Evolutionary conservation across 2,329 filamentous ascomycete species (phyloP).

Genomic region (Xylaria digitata): DNA sequence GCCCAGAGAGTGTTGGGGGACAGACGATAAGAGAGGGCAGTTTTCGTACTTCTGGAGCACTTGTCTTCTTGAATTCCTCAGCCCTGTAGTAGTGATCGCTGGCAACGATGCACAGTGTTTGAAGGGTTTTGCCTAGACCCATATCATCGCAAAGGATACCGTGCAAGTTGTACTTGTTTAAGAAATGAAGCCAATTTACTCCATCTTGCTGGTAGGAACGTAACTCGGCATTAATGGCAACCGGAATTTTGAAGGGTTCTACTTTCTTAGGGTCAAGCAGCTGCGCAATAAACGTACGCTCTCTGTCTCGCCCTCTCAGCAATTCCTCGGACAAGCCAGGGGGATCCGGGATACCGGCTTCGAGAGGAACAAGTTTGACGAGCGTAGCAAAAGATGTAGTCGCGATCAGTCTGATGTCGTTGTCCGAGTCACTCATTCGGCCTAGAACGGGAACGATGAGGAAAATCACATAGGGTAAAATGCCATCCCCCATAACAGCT

Average conservation of each 20-base stretch:
- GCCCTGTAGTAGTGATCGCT: constrained; percentile 95
- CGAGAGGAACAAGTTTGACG: constrained; percentile 95
- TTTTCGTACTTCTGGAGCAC: constrained; percentile 79
- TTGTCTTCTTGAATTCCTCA: constrained; percentile 87
- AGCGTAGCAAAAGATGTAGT: constrained; percentile 97
- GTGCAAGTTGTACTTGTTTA: constrained; percentile 97
- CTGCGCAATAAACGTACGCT: constrained; percentile 95
- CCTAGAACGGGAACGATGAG: constrained; percentile 96
- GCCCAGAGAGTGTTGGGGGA: constrained; percentile 93
- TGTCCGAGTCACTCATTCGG: constrained; percentile 98
- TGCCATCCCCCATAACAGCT: constrained; percentile 96
- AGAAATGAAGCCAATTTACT: constrained; percentile 98
- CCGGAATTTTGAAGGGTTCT: constrained; percentile 90
- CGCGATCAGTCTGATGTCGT: constrained; percentile 91
- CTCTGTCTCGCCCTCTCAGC: constrained; percentile 88
- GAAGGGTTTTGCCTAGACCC: constrained; percentile 97
- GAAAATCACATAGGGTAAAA: constrained; percentile 98
- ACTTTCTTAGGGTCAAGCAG: constrained; percentile 98
- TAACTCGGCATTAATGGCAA: constrained; percentile 95
- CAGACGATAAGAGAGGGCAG: constrained; percentile 95
- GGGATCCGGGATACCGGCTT: constrained; percentile 96
- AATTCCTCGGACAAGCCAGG: constrained; percentile 90
- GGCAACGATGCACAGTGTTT: constrained; percentile 97
- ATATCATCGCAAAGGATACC: constrained; percentile 99
- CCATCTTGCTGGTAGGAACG: constrained; percentile 98